Conservation (phyloP, 768 basidiomycete genomes). For the Serendipita vermifera region DNA sequence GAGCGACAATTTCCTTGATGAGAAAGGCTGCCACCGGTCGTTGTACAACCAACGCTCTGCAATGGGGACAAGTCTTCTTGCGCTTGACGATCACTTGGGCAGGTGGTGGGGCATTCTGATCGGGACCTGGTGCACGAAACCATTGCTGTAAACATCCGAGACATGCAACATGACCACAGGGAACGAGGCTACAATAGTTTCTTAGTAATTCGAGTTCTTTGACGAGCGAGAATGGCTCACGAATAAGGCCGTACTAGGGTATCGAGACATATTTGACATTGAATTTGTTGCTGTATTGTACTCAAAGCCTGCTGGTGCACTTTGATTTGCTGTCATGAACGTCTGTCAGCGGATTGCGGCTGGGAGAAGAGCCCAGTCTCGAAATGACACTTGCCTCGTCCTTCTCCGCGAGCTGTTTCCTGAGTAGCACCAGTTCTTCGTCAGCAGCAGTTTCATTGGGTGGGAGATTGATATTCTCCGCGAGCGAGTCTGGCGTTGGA, state of each 20-base stretch:
- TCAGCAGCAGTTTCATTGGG: not conserved
- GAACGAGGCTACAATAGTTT: constrained; percentile 58
- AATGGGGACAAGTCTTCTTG: constrained; percentile 35
- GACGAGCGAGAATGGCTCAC: not conserved
- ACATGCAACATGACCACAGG: constrained; percentile 61
- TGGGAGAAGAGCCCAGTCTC: not conserved
- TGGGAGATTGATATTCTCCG: not conserved
- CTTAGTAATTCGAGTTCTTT: constrained; percentile 48
- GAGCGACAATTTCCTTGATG: constrained; percentile 35
- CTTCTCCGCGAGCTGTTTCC: not conserved
- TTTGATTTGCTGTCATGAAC: not conserved
- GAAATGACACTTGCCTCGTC: not conserved
- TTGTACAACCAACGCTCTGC: constrained; percentile 31
- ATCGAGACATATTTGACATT: constrained; percentile 8
- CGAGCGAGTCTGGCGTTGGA: not conserved
- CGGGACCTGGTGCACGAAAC: constrained; percentile 43
- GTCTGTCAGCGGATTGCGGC: not conserved
- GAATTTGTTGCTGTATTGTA: not conserved
- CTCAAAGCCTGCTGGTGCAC: not conserved
- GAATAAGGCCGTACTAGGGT: not conserved
- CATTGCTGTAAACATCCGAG: constrained; percentile 53
- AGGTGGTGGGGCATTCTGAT: constrained; percentile 15
- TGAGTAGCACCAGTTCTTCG: not conserved
- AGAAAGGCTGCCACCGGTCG: constrained; percentile 37
- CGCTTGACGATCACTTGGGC: not conserved